phyloP scores from a whole-genome alignment of 495 filamentous ascomycete species.

The Penicillium salamii region DNA sequence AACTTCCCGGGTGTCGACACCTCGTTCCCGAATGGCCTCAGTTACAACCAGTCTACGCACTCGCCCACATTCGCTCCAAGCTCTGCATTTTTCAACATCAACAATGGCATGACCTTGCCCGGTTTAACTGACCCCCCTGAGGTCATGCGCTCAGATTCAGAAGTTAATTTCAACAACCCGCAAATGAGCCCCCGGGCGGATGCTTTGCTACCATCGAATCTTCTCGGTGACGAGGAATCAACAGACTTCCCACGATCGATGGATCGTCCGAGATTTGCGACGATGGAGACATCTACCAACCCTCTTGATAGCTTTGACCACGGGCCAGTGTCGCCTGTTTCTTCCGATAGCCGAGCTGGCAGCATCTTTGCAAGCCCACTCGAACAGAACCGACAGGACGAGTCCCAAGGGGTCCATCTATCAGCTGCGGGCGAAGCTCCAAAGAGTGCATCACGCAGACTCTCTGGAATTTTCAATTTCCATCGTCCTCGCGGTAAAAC shows the following conservation, averaged over 20 bases:
- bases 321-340: conserved; percentile 68
- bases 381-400: conserved; percentile 52
- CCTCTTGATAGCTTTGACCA: conserved; percentile 39
- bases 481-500: conserved; percentile 71
- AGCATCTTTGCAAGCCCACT: conserved; percentile 68
- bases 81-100: conserved; percentile 57
- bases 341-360: conserved; percentile 58
- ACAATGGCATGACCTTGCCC: conserved; percentile 52
- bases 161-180: conserved; percentile 54
- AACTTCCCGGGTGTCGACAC: conserved; percentile 41
- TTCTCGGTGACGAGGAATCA: conserved; percentile 74
- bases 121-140: conserved; percentile 39
- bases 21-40: conserved; percentile 35
- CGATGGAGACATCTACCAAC: conserved; percentile 33
- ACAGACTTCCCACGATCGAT: conserved; percentile 48
- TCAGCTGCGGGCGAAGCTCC: conserved; percentile 40
- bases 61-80: conserved; percentile 48
- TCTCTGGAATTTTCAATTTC: conserved; percentile 64
- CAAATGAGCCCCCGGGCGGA: conserved; percentile 82
- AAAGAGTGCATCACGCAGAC: conserved; percentile 50
- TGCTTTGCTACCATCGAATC: conserved; percentile 72
- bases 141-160: conserved; percentile 39
- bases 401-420: conserved; percentile 31
- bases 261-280: conserved; percentile 37
- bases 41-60: conserved; percentile 42